Percentiles rank a stretch among this genome's conserved stretches.
Evolutionary conservation across 2,329 filamentous ascomycete genomes (phyloP).

Genomic region (Alternaria longipes): DNA sequence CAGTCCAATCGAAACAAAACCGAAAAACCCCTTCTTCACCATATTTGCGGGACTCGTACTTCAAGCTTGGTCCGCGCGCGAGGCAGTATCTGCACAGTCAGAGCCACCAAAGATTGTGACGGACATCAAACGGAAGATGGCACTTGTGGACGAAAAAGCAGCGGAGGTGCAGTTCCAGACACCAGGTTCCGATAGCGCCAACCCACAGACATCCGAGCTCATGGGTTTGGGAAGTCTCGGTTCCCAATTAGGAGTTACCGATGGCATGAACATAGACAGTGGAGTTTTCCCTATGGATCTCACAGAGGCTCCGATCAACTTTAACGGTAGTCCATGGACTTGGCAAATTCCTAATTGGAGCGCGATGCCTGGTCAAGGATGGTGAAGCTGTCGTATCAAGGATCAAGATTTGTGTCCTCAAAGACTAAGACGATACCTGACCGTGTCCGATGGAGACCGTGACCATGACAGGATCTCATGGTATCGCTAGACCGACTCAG

Average conservation of each 20-base stretch:
- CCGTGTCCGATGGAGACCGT: background rate
- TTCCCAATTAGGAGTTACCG: background rate
- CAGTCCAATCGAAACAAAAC: slow-evolving; percentile 23
- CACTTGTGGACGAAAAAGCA: background rate
- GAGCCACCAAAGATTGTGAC: slow-evolving; percentile 20
- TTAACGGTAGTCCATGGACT: slow-evolving; percentile 12
- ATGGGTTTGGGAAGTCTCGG: slow-evolving; percentile 6
- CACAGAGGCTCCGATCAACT: slow-evolving; percentile 6
- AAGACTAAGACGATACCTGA: background rate
- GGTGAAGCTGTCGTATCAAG: slow-evolving; percentile 2
- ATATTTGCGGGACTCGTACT: slow-evolving; percentile 66
- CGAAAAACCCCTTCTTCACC: slow-evolving; percentile 38
- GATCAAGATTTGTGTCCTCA: background rate
- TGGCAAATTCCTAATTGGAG: slow-evolving; percentile 16
- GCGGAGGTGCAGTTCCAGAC: background rate
- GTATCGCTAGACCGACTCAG: background rate
- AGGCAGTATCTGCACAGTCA: slow-evolving; percentile 11
- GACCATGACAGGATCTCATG: background rate
- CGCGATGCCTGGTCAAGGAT: slow-evolving; percentile 13
- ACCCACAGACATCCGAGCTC: background rate
- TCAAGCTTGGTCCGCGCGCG: slow-evolving; percentile 55
- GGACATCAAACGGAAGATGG: slow-evolving; percentile 11
- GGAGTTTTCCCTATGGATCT: slow-evolving; percentile 5
- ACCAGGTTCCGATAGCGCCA: background rate
- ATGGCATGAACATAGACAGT: slow-evolving; percentile 1